Evolutionary conservation across 179 eudicot genomes (phyloP), one percentile per base, ranked within the genome.

Genomic region (Nepenthes alata): DNA sequence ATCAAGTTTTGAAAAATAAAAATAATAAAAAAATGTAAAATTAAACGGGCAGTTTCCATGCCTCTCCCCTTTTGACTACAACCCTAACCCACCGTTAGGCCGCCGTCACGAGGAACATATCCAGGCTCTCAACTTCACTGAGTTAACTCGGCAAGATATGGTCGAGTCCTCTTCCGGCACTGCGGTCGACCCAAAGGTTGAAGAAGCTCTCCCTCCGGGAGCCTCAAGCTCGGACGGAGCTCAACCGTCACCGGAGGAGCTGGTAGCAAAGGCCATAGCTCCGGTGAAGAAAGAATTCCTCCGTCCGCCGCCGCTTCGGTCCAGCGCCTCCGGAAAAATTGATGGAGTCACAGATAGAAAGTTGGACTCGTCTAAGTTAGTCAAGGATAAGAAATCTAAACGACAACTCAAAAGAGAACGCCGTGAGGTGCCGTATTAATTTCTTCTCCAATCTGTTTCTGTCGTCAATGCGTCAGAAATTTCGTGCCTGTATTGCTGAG

Each of bases 321-420:
- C 63, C 13, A 11, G 59, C 41, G 60, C 63, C 11, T 70, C 50
- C 45, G 72, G 48, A 7, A 68, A 47, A 51, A 49, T 36, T 5
- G 1, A 57, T 49, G 64, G 25, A 6, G 80, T 13, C 53, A 38
- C 62, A 1, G 69, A 13, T 8, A 52, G 59, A 13, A 65, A 60
- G 6, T 6, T 75, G 1, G 75, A 73, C 5, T 61, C 77, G 47
- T 53, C 79, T n/a, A 69, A 48, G 47, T 56, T 76, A n/a, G 77
- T 65, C 12, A 77, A 77, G 79, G 95, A 89, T 74, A 89, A 91
- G 76, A 91, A 91, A 58, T 91, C 98, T 15, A 91, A 91, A 70
- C 84, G 96, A 52, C 95, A 86, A 55, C 81, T 81, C 11, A 91
- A 89, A 64, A 82, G 95, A 39, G 98, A 91, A 61, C 95, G 95